phyloP scores from a whole-genome alignment of 257 asterid genomes.

The Fraxinus anomala region DNA sequence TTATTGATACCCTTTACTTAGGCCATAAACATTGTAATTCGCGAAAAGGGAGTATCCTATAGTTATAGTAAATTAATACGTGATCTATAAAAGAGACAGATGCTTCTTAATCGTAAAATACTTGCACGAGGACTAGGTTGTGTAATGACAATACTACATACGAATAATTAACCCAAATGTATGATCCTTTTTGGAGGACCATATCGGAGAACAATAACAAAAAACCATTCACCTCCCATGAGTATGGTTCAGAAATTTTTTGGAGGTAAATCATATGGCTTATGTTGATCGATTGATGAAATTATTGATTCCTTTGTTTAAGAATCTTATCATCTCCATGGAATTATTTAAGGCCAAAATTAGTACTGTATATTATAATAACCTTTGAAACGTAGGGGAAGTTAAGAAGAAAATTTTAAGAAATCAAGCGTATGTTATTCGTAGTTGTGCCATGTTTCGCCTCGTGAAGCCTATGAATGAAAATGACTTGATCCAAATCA shows the following conservation, averaged over 20 bases:
- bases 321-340: not conserved
- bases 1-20: not conserved
- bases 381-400: not conserved
- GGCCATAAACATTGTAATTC: not conserved
- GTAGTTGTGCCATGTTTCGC: not conserved
- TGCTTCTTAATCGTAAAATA: too few relatives aligned
- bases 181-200: too few relatives aligned
- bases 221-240: too few relatives aligned
- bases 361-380: too few relatives aligned
- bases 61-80: too few relatives aligned
- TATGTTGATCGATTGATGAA: not conserved
- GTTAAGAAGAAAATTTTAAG: not conserved
- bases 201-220: too few relatives aligned
- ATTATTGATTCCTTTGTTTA: not conserved
- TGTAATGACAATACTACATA: too few relatives aligned
- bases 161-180: too few relatives aligned
- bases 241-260: not conserved
- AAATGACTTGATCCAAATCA: not conserved
- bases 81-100: too few relatives aligned
- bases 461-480: not conserved
- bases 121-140: too few relatives aligned
- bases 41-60: too few relatives aligned
- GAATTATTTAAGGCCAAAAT: not conserved
- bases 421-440: not conserved
- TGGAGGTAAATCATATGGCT: not conserved